A percentile compares a stretch with the other conserved stretches of the same genome.
Evolutionary conservation across 331 rosid genomes (phyloP).

Genomic region (Rosa hybrid): DNA sequence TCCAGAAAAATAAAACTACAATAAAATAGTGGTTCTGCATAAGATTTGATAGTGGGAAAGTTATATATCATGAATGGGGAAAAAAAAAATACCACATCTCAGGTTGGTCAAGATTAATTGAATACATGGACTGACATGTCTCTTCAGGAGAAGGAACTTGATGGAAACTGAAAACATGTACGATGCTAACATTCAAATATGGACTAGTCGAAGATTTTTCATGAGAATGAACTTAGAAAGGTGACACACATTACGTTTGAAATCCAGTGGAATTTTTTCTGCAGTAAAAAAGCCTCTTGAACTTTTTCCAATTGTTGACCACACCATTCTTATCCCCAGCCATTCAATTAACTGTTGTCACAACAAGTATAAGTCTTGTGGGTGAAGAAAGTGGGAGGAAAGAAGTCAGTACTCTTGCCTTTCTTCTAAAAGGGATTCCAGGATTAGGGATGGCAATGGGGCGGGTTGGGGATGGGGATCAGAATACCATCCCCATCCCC

Average conservation of each 20-base stretch:
- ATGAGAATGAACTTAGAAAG: background rate
- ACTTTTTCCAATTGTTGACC: background rate
- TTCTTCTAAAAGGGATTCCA: background rate
- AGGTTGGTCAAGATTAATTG: background rate
- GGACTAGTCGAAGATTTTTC: background rate
- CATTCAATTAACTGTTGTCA: background rate
- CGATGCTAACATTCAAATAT: background rate
- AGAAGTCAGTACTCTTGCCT: background rate
- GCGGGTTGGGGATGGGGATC: too few species aligned
- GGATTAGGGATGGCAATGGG: too few species aligned
- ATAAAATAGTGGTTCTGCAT: background rate
- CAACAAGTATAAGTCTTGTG: background rate
- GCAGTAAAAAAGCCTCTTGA: background rate
- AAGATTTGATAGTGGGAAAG: background rate
- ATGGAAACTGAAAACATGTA: background rate
- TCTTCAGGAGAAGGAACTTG: background rate
- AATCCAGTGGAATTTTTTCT: background rate
- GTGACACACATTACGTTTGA: background rate
- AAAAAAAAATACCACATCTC: background rate
- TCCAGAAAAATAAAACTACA: background rate
- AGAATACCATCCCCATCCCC: too few species aligned
- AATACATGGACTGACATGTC: background rate
- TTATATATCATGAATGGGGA: background rate
- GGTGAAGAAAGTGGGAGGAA: background rate
- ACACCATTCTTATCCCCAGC: background rate